Base-by-base conservation (phyloP, 2,329 filamentous ascomycete species). In the Diaporthe capsici region DNA sequence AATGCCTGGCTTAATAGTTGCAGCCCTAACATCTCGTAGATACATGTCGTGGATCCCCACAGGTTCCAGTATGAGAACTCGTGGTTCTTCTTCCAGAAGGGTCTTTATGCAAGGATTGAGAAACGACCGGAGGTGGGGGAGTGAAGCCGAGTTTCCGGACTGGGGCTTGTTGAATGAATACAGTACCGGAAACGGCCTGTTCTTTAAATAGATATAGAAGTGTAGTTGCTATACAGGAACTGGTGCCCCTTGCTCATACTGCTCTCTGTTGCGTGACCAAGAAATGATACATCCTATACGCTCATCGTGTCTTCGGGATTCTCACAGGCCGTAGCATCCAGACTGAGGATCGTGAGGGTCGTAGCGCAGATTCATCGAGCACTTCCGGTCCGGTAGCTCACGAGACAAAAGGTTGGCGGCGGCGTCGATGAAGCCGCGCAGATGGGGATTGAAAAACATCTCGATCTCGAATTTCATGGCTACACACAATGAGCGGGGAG, bases 71-170 rank as follows among this genome's bases (percentile, higher is more conserved):
- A 55, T 25, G 71, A 73, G 10, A 73, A 73, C 13, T 65, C 58
- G 31, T 73, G 71, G 71, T 73, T 67, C 47, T 73, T 73, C 28
- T 65, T 65, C 58, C 58, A 73, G 34, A 44, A 73, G 28, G 71
- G 71, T 31, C 60, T 73, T 17, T 67, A 73, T 73, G 71, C 44
- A 39, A 72, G 70, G 70, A 60, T 72, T 2, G 44, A 72, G 22
- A 72, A 72, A 51, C 70, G 55, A 25, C 55, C 70, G 15, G 70
- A 61, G n/a, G 39, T 13, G 15, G 7, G 12, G 22, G 20, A n/a
- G 44, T 71, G 34, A 65, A 49, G 39, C 61, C 34, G 20, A 67
- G 12, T n/a, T 49, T 49, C 20, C 20, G 22, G 10, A 9, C 20
- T 67, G 44, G 12, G 8, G 20, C 20, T 22, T n/a, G 20, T 37